A percentile compares a stretch with the other conserved stretches of the same genome.
Conservation (phyloP, 2,329 filamentous ascomycete genomes). For the Didymella pomorum region DNA sequence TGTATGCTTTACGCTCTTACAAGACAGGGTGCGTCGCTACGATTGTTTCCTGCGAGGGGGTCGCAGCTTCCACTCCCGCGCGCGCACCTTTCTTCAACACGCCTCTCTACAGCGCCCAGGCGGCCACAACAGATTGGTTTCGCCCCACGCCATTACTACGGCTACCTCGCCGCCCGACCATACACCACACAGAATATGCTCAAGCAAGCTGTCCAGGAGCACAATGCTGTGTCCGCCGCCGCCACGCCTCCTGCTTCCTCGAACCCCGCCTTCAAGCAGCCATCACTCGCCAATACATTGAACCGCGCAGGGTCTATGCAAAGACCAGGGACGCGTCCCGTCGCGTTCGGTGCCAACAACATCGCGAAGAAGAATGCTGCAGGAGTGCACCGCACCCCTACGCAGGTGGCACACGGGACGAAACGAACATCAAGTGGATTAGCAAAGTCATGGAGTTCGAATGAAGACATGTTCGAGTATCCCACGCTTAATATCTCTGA, state of each 20-base stretch:
- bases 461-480: slow-evolving; percentile 47
- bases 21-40: slow-evolving; percentile 45
- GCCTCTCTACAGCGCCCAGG: slow-evolving; percentile 16
- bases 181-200: slow-evolving; percentile 47
- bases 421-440: slow-evolving; percentile 59
- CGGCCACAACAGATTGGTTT: slow-evolving; percentile 13
- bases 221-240: slow-evolving; percentile 44
- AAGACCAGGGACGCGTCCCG: slow-evolving; percentile 39
- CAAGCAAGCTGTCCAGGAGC: slow-evolving; percentile 51
- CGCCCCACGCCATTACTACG: slow-evolving; percentile 22
- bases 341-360: slow-evolving; percentile 43
- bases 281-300: slow-evolving; percentile 50
- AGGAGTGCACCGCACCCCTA: slow-evolving; percentile 21
- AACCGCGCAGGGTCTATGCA: slow-evolving; percentile 48
- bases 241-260: slow-evolving; percentile 31
- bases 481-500: slow-evolving; percentile 37
- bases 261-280: slow-evolving; percentile 38
- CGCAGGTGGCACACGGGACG: slow-evolving; percentile 41
- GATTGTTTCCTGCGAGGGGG: slow-evolving; percentile 38
- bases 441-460: slow-evolving; percentile 52
- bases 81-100: slow-evolving; percentile 34
- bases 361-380: slow-evolving; percentile 40
- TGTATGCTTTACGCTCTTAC: slow-evolving; percentile 49
- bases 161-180: slow-evolving; percentile 29
- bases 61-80: slow-evolving; percentile 31